A percentile compares a stretch with the other conserved stretches of the same genome.
Evolutionary conservation across 2,329 filamentous ascomycete species (phyloP).

Genomic region (Cadophora sp.): DNA sequence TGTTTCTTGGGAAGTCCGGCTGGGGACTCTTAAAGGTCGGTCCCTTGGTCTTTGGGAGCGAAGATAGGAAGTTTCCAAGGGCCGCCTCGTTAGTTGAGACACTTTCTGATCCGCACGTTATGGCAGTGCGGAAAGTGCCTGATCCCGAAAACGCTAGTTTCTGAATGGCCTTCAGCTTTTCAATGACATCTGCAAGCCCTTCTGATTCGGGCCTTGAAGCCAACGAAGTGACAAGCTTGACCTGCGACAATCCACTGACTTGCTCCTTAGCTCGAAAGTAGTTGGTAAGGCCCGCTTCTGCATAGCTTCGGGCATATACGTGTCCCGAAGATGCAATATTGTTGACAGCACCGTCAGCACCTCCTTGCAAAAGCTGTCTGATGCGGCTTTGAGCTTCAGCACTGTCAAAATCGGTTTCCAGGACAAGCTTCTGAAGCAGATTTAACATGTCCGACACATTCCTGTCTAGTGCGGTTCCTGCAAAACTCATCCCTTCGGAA

Average conservation of each 20-base stretch:
- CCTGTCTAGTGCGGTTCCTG: conserved; percentile 86
- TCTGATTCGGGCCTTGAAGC: conserved; percentile 75
- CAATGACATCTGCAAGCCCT: conserved; percentile 75
- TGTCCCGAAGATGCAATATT: conserved; percentile 91
- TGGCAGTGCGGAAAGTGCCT: conserved; percentile 75
- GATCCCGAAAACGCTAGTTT: conserved; percentile 72
- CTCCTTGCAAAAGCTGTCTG: conserved; percentile 83
- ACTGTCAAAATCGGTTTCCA: conserved; percentile 90
- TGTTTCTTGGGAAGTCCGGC: conserved; percentile 52
- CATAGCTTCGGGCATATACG: conserved; percentile 81
- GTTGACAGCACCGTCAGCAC: conserved; percentile 89
- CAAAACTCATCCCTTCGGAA: conserved; percentile 82
- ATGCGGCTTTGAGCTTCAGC: conserved; percentile 83
- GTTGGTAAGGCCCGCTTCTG: conserved; percentile 78
- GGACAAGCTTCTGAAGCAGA: conserved; percentile 78
- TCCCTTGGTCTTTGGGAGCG: conserved; percentile 55
- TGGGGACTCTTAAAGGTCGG: conserved; percentile 48
- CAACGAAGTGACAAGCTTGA: conserved; percentile 81
- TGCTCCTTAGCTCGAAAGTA: conserved; percentile 80
- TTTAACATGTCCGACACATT: conserved; percentile 93
- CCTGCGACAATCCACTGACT: conserved; percentile 87
- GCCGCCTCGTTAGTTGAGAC: conserved; percentile 72
- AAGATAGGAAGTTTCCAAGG: conserved; percentile 73
- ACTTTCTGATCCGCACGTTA: conserved; percentile 85
- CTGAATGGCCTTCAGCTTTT: conserved; percentile 87